Conservation (phyloP, 2,329 filamentous ascomycete genomes). For the Apiospora saccharicola region DNA sequence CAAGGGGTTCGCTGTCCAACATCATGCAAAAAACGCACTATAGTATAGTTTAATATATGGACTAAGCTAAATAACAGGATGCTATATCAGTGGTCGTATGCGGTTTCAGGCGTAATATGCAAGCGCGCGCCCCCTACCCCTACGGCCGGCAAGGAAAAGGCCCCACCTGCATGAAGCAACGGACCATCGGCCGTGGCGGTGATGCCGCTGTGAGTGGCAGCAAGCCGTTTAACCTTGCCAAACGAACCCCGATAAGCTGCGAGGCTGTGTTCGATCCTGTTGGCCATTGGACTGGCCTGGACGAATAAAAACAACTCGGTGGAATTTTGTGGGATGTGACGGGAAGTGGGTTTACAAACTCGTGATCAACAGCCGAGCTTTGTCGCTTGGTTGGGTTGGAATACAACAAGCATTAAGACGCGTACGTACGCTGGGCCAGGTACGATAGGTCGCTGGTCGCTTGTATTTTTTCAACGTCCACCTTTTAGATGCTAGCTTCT, state of each 20-base stretch:
- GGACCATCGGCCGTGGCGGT: slow-evolving; percentile 10
- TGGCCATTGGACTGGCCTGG: not conserved
- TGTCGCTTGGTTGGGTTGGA: not conserved
- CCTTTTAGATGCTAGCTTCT: not conserved
- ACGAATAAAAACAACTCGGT: not conserved
- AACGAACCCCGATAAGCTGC: not conserved
- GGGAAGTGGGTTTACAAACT: not conserved
- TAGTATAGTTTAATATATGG: slow-evolving; percentile 20
- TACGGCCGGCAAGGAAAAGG: not conserved
- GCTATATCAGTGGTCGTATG: slow-evolving; percentile 2
- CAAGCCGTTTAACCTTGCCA: not conserved
- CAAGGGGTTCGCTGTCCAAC: slow-evolving; percentile 8
- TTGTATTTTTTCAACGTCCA: not conserved
- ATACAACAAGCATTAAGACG: not conserved
- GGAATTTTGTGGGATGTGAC: not conserved
- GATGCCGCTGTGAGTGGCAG: slow-evolving; percentile 10
- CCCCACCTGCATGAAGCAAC: slow-evolving; percentile 21
- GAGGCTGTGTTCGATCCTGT: slow-evolving; percentile 1
- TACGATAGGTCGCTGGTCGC: not conserved
- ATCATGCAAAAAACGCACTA: slow-evolving; percentile 9
- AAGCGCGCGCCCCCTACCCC: slow-evolving; percentile 16
- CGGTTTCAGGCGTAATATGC: slow-evolving; percentile 21
- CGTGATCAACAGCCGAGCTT: not conserved
- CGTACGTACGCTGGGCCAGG: not conserved
- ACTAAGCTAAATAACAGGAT: slow-evolving; percentile 14